Conservation (phyloP, 495 filamentous ascomycete genomes). For the Aspergillus olivimuriae region DNA sequence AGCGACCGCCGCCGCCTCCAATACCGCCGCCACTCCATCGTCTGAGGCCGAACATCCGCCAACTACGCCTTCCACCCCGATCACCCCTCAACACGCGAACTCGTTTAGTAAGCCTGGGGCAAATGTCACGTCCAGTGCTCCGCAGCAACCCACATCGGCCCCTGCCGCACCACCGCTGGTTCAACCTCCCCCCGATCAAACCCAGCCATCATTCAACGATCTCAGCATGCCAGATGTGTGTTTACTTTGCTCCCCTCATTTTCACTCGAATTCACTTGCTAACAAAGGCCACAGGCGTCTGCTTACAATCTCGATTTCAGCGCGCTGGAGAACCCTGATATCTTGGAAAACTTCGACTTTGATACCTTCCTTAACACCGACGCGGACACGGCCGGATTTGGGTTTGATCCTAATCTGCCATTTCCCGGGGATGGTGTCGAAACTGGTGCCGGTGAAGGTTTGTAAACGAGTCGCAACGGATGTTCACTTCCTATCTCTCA, state of each 20-base stretch:
- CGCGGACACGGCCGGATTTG: slow-evolving; percentile 43
- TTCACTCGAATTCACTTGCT: slow-evolving; percentile 13
- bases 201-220: slow-evolving; percentile 31
- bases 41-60: slow-evolving; percentile 69
- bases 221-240: slow-evolving; percentile 38
- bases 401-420: slow-evolving; percentile 44
- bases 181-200: slow-evolving; percentile 41
- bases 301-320: slow-evolving; percentile 56
- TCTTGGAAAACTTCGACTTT: slow-evolving; percentile 93
- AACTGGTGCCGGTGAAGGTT: slow-evolving; percentile 41
- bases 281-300: slow-evolving; percentile 18
- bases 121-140: slow-evolving; percentile 40
- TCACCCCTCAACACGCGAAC: slow-evolving; percentile 68
- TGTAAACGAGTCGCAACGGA: slow-evolving; percentile 37
- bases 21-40: slow-evolving; percentile 60
- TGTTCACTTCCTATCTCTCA: slow-evolving; percentile 34
- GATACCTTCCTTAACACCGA: slow-evolving; percentile 81
- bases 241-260: slow-evolving; percentile 15
- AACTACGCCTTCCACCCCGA: slow-evolving; percentile 76
- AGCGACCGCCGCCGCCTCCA: slow-evolving; percentile 49
- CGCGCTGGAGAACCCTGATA: slow-evolving; percentile 53
- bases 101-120: slow-evolving; percentile 55
- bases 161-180: slow-evolving; percentile 36
- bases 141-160: slow-evolving; percentile 35
- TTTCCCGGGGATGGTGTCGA: slow-evolving; percentile 45